Base-by-base conservation (phyloP, 257 asterid genomes). In the Thymus quinquecostatus region DNA sequence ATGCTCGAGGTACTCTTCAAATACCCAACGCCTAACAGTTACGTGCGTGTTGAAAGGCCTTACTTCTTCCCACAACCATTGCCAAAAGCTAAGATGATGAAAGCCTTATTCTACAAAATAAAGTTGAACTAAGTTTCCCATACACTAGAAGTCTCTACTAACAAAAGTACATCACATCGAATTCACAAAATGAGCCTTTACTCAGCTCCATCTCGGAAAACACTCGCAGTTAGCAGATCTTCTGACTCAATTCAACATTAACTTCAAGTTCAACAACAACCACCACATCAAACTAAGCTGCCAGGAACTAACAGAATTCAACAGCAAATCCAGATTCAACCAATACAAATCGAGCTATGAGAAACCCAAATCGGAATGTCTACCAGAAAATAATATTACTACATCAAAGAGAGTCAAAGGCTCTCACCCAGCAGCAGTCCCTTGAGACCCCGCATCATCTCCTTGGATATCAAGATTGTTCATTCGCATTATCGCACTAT, bases 401-500 rank as follows among this genome's bases (percentile, higher is more conserved):
- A 72, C 4, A 45, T 65, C 29, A 7, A 12, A 80, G 40, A 41
- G 43, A 61, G 21, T 2, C 45, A 65, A 79, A 72, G 53, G 79
- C 96, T 86, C 96, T 86, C 86, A 93, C 98, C 90, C 91, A 57
- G 87, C 91, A 57, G 87, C 84, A 43, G 90, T 77, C 80, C 87
- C 96, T 80, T 86, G 96, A 60, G 97, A 87, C 75, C 88, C 96
- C 3, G 94, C 97, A 76, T 91, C 98, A 75, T 93, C 97, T 34
- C 89, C 97, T 60, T 87, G 96, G 65, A 85, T 87, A 80, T 89
- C 98, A 38, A 87, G 94, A 51, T 83, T 86, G 82, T 84, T 87
- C 74, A 93, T 70, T 82, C 85, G 79, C 54, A 76, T 73, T 50
- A 87, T 85, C 44, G 96, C 85, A 63, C 80, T 86, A 32, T 88